These are phyloP conservation scores for Aechmea fasciata DNA, from an alignment of 176 grass and related monocot genomes.

Conservation along the genomic window DNA sequence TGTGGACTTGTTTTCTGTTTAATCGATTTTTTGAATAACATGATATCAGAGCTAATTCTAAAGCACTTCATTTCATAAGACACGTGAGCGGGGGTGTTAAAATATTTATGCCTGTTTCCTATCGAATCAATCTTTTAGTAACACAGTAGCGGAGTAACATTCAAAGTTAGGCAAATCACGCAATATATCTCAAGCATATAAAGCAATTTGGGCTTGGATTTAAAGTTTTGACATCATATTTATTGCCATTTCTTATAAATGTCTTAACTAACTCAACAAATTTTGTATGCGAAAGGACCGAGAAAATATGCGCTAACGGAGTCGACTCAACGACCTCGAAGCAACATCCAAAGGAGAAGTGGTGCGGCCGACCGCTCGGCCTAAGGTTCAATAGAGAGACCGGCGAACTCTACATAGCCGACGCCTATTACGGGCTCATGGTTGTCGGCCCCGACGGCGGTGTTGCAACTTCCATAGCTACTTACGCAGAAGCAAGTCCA, in stretches of 20 bases:
- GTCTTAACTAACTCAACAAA: not conserved
- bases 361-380: conserved; percentile 78
- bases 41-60: too few relatives aligned
- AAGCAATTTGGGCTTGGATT: too few relatives aligned
- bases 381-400: conserved; percentile 54
- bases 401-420: conserved; percentile 70
- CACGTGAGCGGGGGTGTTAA: too few relatives aligned
- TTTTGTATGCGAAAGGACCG: conserved; percentile 31
- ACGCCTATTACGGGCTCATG: conserved; percentile 82
- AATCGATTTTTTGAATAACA: not conserved
- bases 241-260: not conserved
- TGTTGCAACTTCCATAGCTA: conserved; percentile 43
- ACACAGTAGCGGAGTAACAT: too few relatives aligned
- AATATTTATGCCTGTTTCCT: too few relatives aligned
- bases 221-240: too few relatives aligned
- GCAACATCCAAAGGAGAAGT: conserved; percentile 60
- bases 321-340: conserved; percentile 44
- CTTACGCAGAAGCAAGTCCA: conserved; percentile 35
- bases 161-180: too few relatives aligned
- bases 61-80: too few relatives aligned
- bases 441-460: conserved; percentile 41
- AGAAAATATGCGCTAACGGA: conserved; percentile 50
- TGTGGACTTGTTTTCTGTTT: too few relatives aligned
- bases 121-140: too few relatives aligned
- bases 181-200: too few relatives aligned